Percentiles rank a stretch among this genome's conserved stretches.
These are phyloP conservation scores for Cylindrodendrum hubeiense DNA, from an alignment of 2,329 filamentous ascomycete genomes.

Conservation along the genomic window DNA sequence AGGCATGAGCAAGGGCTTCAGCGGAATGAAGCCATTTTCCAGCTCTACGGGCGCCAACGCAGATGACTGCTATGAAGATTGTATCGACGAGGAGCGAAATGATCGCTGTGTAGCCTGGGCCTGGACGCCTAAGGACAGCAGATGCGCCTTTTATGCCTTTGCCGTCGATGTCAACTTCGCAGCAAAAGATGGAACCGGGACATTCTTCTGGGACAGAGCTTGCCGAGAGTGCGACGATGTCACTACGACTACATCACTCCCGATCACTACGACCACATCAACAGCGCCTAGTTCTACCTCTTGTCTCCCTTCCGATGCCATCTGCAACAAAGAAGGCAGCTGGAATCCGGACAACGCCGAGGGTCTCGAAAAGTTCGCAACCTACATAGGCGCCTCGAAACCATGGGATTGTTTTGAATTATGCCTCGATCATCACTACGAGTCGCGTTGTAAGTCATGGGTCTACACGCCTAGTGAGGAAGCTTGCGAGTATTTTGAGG, in stretches of 20 bases:
- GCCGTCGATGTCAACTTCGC: background rate
- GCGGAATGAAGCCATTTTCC: background rate
- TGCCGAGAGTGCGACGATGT: too few species aligned
- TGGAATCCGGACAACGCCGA: background rate
- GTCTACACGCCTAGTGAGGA: background rate
- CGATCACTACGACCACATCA: too few species aligned
- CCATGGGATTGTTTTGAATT: too few species aligned
- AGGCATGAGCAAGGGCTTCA: background rate
- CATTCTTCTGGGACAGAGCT: background rate
- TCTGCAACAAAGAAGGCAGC: background rate
- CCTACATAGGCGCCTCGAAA: background rate
- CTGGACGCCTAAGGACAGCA: background rate
- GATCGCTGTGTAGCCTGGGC: background rate
- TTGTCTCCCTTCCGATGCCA: background rate
- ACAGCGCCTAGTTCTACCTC: too few species aligned
- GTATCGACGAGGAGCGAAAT: background rate
- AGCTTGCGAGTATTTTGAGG: background rate
- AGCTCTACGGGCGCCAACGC: background rate
- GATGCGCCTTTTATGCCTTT: background rate
- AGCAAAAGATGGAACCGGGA: background rate
- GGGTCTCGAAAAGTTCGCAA: background rate
- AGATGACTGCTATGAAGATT: background rate
- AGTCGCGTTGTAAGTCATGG: background rate
- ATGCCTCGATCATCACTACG: background rate
- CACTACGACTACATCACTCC: too few species aligned